Evolutionary conservation across 2,329 filamentous ascomycete species (phyloP).

Genomic region (Cordyceps tenuipes): DNA sequence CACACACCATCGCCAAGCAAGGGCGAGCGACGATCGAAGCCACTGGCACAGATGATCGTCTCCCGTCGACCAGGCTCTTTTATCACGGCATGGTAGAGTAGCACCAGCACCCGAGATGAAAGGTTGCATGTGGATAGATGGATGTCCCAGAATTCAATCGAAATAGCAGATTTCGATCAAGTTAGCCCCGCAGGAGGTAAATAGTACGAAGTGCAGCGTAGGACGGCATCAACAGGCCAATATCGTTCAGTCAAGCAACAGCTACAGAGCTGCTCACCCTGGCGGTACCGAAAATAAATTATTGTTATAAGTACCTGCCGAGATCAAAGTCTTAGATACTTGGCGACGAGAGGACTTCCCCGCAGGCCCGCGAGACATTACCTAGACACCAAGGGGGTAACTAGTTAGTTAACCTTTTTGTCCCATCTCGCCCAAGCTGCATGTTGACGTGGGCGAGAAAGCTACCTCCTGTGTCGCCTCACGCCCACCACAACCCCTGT

Average conservation of each 20-base stretch:
- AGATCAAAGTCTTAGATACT: not conserved
- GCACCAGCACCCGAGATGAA: not conserved
- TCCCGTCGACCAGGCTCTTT: too few relatives aligned
- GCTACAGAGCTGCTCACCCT: too few relatives aligned
- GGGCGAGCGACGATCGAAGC: not conserved
- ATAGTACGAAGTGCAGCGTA: too few relatives aligned
- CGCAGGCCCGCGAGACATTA: not conserved
- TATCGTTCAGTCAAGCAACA: too few relatives aligned
- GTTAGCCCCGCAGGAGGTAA: not conserved
- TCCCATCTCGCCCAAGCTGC: not conserved
- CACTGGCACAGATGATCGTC: not conserved
- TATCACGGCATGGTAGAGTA: too few relatives aligned
- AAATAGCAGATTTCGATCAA: not conserved
- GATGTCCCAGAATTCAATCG: not conserved
- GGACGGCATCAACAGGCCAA: too few relatives aligned
- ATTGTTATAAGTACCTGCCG: too few relatives aligned
- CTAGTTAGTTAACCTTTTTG: too few relatives aligned
- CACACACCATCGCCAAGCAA: not conserved
- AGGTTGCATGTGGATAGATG: not conserved
- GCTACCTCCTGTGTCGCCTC: not conserved
- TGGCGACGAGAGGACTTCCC: not conserved
- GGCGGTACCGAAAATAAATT: too few relatives aligned
- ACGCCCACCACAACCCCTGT: not conserved
- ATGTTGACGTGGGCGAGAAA: not conserved
- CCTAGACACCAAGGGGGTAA: not conserved